Evolutionary conservation across 208 protist species (phyloP).

Genomic region (Naegleria lovaniensis): DNA sequence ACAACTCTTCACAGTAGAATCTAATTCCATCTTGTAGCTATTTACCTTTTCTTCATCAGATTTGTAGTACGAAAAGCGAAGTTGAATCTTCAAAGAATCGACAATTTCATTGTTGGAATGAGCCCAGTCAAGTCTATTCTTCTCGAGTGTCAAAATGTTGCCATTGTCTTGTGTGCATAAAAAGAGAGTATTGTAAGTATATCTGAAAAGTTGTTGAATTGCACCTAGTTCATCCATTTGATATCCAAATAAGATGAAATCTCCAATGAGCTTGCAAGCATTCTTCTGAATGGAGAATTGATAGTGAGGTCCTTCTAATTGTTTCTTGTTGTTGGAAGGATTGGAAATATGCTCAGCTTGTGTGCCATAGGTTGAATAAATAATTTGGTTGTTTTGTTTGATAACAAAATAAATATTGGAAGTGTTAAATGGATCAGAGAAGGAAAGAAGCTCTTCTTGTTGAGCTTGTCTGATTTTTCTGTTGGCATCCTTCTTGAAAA

Average conservation of each 20-base stretch:
- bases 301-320: not conserved
- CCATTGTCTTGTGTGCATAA: not conserved
- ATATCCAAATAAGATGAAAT: not conserved
- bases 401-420: not conserved
- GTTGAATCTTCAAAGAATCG: not conserved
- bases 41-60: not conserved
- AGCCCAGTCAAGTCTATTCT: not conserved
- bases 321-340: not conserved
- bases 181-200: not conserved
- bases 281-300: not conserved
- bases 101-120: not conserved
- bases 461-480: not conserved
- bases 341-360: not conserved
- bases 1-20: not conserved
- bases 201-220: not conserved
- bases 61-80: not conserved
- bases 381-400: not conserved
- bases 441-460: not conserved
- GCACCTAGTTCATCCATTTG: not conserved
- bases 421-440: not conserved
- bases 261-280: not conserved
- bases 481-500: not conserved
- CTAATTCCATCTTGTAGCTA: not conserved
- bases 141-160: not conserved
- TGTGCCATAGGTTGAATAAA: not conserved